These are phyloP conservation scores for Sphaerulina vaccinii DNA, from an alignment of 2,329 filamentous ascomycete species.

Conservation along the genomic window DNA sequence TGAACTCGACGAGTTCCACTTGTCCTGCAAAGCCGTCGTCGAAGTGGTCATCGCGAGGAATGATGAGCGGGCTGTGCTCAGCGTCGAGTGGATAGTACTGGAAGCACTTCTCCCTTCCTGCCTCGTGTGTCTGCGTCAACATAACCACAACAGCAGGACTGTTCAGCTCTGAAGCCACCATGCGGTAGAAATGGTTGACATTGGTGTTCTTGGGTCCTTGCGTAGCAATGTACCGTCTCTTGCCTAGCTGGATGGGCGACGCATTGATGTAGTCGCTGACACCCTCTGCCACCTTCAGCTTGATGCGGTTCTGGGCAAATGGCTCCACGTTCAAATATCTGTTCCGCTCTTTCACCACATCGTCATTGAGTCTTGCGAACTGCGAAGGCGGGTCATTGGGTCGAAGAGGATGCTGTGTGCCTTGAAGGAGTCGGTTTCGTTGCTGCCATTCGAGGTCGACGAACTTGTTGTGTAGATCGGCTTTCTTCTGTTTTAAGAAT, in stretches of 20 bases:
- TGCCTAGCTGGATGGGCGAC: conserved; percentile 46
- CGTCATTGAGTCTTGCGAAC: conserved; percentile 59
- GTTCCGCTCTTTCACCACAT: conserved; percentile 65
- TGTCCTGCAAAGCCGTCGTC: conserved; percentile 60
- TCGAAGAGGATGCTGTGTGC: conserved; percentile 36
- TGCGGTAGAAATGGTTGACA: conserved; percentile 86
- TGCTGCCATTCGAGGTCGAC: conserved; percentile 62
- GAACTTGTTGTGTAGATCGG: conserved; percentile 62
- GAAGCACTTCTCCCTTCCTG: conserved; percentile 76
- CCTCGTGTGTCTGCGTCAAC: conserved; percentile 86
- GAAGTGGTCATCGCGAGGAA: conserved; percentile 28
- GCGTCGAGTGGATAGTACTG: conserved; percentile 66
- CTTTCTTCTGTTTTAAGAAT: conserved; percentile 54
- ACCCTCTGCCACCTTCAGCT: conserved; percentile 71
- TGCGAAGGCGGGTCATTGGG: conserved; percentile 49
- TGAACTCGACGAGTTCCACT: conserved; percentile 60
- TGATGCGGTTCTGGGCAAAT: conserved; percentile 82
- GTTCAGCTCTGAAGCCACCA: conserved; percentile 68
- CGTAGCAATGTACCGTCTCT: conserved; percentile 78
- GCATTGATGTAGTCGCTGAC: conserved; percentile 56
- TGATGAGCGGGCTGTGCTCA: conserved; percentile 31
- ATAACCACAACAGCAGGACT: conserved; percentile 77
- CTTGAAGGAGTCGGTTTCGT: conserved; percentile 53
- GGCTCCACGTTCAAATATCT: conserved; percentile 88
- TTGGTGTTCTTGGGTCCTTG: conserved; percentile 76